Evolutionary conservation across 225 moss, liverwort and hornwort genomes (phyloP), one percentile per base, ranked within the genome.

Genomic region (Bryoerythrophyllum caledonicum): DNA sequence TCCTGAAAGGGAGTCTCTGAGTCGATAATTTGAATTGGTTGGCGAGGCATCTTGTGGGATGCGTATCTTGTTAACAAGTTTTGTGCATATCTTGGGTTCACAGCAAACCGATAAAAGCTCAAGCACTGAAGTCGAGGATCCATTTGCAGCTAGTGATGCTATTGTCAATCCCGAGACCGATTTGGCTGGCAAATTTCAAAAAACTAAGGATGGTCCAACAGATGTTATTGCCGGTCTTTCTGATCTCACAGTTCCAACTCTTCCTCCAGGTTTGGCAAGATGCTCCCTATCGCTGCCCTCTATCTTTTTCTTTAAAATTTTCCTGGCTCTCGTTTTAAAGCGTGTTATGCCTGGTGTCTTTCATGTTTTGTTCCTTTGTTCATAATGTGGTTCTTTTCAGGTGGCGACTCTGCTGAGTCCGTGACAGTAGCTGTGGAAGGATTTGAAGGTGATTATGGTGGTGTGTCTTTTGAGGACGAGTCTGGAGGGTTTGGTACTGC

Each of bases 361-460:
- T 21, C 10, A 21, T 68, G 63, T 68, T 76, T 14, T 71, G 19
- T 74, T 46, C 56, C 65, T 69, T 44, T 60, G 68, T 65, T 87
- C 27, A 90, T 83, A 65, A 69, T 66, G 16, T 61, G 49, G 34
- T 56, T 68, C 60, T 75, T 58, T 75, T 56, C 80, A 88, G 88
- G 87, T 85, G 87, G 87, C 56, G 81, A 84, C 65, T 83, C 83
- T 21, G 81, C 90, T 40, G 87, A 90, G 73, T 83, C 90, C 15
- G 83, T 88, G 28, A 85, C 76, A 55, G 90, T 90, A 55, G 82
- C 78, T 60, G 92, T 99, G 38, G 99, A 95, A 76, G 99, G 99
- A 49, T 99, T 99, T 81, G 99, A 95, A 86, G 99, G 95, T 77
- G 93, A 95, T 68, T 99, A 95, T 76, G 99, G 95, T 73, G 93